Evolutionary conservation across 305 asterid species (phyloP).

Genomic region (Ajuga reptans): DNA sequence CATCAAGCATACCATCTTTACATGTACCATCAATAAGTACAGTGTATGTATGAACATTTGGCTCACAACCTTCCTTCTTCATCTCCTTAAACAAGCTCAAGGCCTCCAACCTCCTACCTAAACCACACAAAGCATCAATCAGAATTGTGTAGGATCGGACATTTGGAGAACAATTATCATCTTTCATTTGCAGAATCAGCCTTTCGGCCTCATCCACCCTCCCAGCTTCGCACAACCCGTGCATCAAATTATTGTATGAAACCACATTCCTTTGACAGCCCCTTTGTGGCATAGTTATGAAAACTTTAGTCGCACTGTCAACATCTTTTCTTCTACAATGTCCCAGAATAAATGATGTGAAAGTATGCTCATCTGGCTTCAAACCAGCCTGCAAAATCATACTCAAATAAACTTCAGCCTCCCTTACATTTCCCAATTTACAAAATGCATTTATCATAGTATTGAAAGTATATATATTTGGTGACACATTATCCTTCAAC

Average conservation of each 20-base stretch:
- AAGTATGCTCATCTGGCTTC: constrained; percentile 68
- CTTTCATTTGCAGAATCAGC: constrained; percentile 49
- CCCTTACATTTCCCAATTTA: constrained; percentile 56
- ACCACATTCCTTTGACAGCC: constrained; percentile 64
- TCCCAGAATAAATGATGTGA: constrained; percentile 68
- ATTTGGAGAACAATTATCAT: constrained; percentile 53
- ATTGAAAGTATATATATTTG: constrained; percentile 67
- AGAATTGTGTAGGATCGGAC: constrained; percentile 64
- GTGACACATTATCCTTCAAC: constrained; percentile 52
- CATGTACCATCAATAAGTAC: constrained; percentile 55
- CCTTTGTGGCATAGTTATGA: constrained; percentile 43
- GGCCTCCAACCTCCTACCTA: constrained; percentile 51
- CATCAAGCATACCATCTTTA: constrained; percentile 47
- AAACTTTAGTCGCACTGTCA: constrained; percentile 41
- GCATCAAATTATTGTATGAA: constrained; percentile 59
- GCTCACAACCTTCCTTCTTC: constrained; percentile 67
- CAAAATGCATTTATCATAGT: constrained; percentile 67
- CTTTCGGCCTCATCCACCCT: constrained; percentile 50
- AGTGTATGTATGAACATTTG: constrained; percentile 67
- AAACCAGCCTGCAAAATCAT: constrained; percentile 57
- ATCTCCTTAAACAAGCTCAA: constrained; percentile 55
- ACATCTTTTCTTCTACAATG: constrained; percentile 66
- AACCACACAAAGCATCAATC: constrained; percentile 60
- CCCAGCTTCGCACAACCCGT: constrained; percentile 59
- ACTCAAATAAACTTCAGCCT: constrained; percentile 52